Conservation (phyloP, 2,329 filamentous ascomycete genomes). For the Nemania sp. region DNA sequence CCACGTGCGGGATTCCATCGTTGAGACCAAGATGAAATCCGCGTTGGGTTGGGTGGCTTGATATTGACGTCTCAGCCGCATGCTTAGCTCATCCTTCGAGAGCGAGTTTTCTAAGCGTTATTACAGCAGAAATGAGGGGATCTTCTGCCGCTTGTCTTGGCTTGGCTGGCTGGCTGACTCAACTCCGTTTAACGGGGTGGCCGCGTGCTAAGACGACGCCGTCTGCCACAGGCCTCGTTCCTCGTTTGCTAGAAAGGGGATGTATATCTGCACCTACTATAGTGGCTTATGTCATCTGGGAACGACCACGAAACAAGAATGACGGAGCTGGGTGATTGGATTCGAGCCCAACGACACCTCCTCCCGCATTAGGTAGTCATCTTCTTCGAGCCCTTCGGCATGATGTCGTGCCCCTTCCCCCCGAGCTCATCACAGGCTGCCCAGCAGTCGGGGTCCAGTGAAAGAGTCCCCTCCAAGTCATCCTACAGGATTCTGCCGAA, state of each 20-base stretch:
- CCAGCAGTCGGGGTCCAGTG: not conserved
- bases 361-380: not conserved
- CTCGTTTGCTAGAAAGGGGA: not conserved
- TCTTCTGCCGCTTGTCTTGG: not conserved
- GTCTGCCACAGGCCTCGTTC: not conserved
- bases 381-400: not conserved
- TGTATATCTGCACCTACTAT: not conserved
- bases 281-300: slow-evolving; percentile 11
- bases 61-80: slow-evolving; percentile 17
- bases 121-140: not conserved
- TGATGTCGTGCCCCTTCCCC: slow-evolving; percentile 1
- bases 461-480: slow-evolving; percentile 1
- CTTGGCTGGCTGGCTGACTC: slow-evolving; percentile 6
- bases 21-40: not conserved
- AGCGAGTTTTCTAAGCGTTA: not conserved
- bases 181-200: not conserved
- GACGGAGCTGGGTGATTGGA: not conserved
- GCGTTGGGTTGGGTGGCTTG: not conserved
- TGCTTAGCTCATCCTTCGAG: slow-evolving; percentile 22
- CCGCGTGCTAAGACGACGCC: slow-evolving; percentile 1
- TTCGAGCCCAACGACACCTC: slow-evolving; percentile 1
- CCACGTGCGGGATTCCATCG: slow-evolving; percentile 10
- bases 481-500: slow-evolving; percentile 16
- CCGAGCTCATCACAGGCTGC: not conserved
- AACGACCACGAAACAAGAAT: not conserved